These are phyloP conservation scores for Aspergillus sp. DNA, from an alignment of 2,329 filamentous ascomycete genomes.

Conservation along the genomic window DNA sequence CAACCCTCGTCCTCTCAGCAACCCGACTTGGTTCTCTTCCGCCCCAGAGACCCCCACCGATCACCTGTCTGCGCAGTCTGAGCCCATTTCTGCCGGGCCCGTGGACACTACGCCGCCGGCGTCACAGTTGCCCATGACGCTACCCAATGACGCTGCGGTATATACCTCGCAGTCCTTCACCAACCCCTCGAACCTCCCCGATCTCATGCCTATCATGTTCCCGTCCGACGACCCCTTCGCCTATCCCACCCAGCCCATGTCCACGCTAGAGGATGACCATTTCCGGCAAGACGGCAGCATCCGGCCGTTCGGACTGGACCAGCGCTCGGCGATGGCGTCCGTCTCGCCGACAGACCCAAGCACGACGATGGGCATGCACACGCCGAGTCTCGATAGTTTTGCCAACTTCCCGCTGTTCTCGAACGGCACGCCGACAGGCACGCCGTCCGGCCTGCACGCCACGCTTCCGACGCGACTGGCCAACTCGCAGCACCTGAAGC, in stretches of 20 bases:
- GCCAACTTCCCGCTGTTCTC: slow-evolving; percentile 25
- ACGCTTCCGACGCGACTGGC: slow-evolving; percentile 27
- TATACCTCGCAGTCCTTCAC: slow-evolving; percentile 33
- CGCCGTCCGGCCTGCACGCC: slow-evolving; percentile 21
- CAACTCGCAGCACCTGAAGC: slow-evolving; percentile 16
- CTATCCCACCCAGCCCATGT: slow-evolving; percentile 50
- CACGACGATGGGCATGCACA: slow-evolving; percentile 16
- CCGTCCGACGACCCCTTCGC: slow-evolving; percentile 51
- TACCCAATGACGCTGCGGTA: slow-evolving; percentile 24
- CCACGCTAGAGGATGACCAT: slow-evolving; percentile 43
- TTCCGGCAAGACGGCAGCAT: slow-evolving; percentile 31
- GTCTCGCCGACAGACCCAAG: slow-evolving; percentile 16
- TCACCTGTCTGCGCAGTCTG: slow-evolving; percentile 28
- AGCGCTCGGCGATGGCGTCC: slow-evolving; percentile 16
- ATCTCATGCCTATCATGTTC: slow-evolving; percentile 51
- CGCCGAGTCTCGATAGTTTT: slow-evolving; percentile 27
- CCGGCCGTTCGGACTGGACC: slow-evolving; percentile 23
- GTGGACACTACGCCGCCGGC: slow-evolving; percentile 11
- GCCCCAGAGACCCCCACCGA: slow-evolving; percentile 28
- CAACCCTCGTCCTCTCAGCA: slow-evolving; percentile 15
- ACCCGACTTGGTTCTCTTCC: slow-evolving; percentile 24
- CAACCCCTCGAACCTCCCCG: slow-evolving; percentile 37
- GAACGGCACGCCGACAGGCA: slow-evolving; percentile 14
- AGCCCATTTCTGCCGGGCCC: slow-evolving; percentile 16
- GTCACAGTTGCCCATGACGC: slow-evolving; percentile 17